A percentile compares a stretch with the other conserved stretches of the same genome.
phyloP scores from a whole-genome alignment of 306 rosid species.

The Glycine soja region DNA sequence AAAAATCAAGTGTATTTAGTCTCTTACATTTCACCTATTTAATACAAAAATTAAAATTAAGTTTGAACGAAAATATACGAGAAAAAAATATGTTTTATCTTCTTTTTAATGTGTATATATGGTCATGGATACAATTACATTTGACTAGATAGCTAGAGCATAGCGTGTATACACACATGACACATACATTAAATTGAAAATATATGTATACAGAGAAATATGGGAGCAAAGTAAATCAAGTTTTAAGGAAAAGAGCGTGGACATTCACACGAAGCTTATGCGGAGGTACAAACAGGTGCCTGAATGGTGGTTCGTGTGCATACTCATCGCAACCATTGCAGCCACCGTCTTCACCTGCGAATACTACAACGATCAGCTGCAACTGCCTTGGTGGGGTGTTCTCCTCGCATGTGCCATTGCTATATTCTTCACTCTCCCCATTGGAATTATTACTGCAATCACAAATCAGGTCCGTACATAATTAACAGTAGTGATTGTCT shows the following conservation, averaged over 20 bases:
- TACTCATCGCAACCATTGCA: slow-evolving; percentile 65
- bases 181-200: no score
- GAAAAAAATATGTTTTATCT: no score
- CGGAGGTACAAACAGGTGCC: slow-evolving; percentile 80
- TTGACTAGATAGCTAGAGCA: no score
- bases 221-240: slow-evolving; percentile 86
- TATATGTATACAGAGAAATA: slow-evolving; percentile 64
- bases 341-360: slow-evolving; percentile 67
- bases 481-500: background rate
- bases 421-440: slow-evolving; percentile 87
- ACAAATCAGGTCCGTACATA: slow-evolving; percentile 68
- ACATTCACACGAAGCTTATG: slow-evolving; percentile 84
- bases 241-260: slow-evolving; percentile 63
- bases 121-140: no score
- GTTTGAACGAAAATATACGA: no score
- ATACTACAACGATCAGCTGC: slow-evolving; percentile 81
- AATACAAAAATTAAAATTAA: no score
- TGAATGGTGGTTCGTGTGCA: slow-evolving; percentile 86
- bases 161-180: no score
- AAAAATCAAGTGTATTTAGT: no score
- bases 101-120: no score
- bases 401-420: slow-evolving; percentile 82
- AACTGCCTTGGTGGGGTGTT: slow-evolving; percentile 99
- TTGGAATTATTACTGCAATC: slow-evolving; percentile 89
- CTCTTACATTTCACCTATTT: no score